These are phyloP conservation scores for Ilex aquifolium DNA, from an alignment of 257 asterid genomes.

Conservation along the genomic window DNA sequence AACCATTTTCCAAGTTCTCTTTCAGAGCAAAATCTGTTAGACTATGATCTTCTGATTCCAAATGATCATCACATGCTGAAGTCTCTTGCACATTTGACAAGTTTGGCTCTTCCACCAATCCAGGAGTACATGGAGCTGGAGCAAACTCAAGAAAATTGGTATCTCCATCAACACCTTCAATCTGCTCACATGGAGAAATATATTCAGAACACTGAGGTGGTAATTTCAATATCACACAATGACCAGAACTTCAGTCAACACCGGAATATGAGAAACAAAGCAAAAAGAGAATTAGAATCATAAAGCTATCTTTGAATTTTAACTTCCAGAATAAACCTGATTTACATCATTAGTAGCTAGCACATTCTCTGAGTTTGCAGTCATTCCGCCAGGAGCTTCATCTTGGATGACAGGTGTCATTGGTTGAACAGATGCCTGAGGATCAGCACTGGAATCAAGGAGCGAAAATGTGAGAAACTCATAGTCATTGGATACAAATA, in stretches of 20 bases:
- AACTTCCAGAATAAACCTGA: not conserved
- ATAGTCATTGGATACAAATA: too few relatives aligned
- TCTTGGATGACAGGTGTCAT: slow-evolving; percentile 54
- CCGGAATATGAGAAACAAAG: not conserved
- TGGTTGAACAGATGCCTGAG: slow-evolving; percentile 54
- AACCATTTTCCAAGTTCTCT: slow-evolving; percentile 24
- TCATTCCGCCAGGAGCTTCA: slow-evolving; percentile 41
- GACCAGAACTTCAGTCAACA: too few relatives aligned
- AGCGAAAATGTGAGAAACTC: slow-evolving; percentile 3
- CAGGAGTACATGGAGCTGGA: slow-evolving; percentile 95
- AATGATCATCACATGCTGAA: slow-evolving; percentile 78
- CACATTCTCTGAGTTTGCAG: slow-evolving; percentile 33
- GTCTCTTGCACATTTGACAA: slow-evolving; percentile 69
- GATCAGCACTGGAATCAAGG: slow-evolving; percentile 57
- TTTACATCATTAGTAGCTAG: slow-evolving; percentile 28
- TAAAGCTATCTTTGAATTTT: not conserved
- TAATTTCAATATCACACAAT: too few relatives aligned
- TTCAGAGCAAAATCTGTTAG: slow-evolving; percentile 33
- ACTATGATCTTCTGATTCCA: slow-evolving; percentile 57
- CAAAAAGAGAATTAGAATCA: not conserved
- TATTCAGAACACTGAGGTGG: slow-evolving; percentile 4
- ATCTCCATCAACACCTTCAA: slow-evolving; percentile 41
- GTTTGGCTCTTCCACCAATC: slow-evolving; percentile 74
- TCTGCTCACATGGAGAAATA: slow-evolving; percentile 29
- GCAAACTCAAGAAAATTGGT: slow-evolving; percentile 65